A percentile compares a stretch with the other conserved stretches of the same genome.
Conservation (phyloP, 441 rosid species). For the Sinapis alba region DNA sequence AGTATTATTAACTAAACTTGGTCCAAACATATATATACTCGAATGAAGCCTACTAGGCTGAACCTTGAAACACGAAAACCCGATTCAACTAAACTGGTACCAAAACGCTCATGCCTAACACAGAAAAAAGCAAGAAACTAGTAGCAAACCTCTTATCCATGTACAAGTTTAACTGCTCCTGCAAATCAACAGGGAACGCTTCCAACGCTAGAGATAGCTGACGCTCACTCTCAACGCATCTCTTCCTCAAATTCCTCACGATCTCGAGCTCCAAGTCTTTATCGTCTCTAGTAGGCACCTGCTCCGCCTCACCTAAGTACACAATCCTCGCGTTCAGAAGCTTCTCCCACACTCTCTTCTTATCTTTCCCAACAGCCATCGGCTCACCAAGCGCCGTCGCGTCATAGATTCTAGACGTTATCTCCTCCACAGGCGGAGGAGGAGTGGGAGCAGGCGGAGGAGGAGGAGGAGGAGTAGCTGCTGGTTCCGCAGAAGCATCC, state of each 20-base stretch:
- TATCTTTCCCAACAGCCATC: conserved; percentile 74
- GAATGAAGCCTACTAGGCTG: background rate
- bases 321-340: conserved; percentile 68
- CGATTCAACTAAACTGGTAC: too few species aligned
- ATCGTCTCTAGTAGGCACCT: conserved; percentile 77
- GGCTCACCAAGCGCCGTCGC: conserved; percentile 88
- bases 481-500: background rate
- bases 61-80: background rate
- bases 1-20: background rate
- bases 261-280: conserved; percentile 73
- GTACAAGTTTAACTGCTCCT: conserved; percentile 58
- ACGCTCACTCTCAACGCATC: conserved; percentile 56
- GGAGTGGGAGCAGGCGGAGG: background rate
- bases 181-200: conserved; percentile 70
- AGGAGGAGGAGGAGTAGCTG: conserved; percentile 23
- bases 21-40: background rate
- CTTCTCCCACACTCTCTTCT: conserved; percentile 80
- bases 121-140: background rate
- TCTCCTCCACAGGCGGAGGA: conserved; percentile 30
- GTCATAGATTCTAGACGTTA: conserved; percentile 62
- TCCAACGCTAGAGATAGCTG: conserved; percentile 66
- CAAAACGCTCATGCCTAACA: background rate
- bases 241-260: conserved; percentile 55
- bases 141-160: conserved; percentile 54
- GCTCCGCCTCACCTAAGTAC: conserved; percentile 84